Conservation (phyloP, 2,329 filamentous ascomycete genomes). For the Diaporthe vaccinii region DNA sequence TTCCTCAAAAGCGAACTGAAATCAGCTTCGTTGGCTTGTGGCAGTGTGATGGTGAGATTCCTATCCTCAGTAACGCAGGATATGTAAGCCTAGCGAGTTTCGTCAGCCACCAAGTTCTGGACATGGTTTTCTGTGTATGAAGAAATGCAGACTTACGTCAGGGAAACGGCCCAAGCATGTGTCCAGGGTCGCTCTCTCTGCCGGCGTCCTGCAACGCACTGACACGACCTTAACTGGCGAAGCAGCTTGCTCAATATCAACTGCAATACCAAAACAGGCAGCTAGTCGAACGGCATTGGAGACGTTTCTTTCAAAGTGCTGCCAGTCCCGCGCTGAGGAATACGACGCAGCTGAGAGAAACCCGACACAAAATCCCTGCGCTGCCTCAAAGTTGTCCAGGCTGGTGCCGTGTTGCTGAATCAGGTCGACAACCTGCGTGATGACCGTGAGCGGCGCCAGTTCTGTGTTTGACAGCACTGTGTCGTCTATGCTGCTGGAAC, state of each 20-base stretch:
- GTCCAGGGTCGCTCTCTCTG: conserved; percentile 32
- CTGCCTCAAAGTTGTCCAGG: conserved; percentile 15
- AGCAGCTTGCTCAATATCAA: conserved; percentile 33
- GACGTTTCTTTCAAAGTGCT: conserved; percentile 29
- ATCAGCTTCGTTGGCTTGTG: conserved; percentile 3
- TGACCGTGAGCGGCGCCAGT: conserved; percentile 14
- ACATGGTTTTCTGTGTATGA: background rate
- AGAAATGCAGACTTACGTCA: conserved; percentile 29
- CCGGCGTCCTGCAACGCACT: conserved; percentile 30
- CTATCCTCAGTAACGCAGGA: conserved; percentile 37
- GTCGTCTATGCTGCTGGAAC: background rate
- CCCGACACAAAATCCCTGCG: conserved; percentile 41
- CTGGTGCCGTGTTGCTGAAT: conserved; percentile 11
- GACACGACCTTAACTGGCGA: conserved; percentile 17
- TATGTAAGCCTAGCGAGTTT: conserved; percentile 36
- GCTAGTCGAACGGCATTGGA: conserved; percentile 31
- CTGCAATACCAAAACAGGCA: conserved; percentile 35
- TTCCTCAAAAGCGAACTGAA: conserved; percentile 16
- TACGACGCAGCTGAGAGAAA: conserved; percentile 37
- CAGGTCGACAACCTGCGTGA: conserved; percentile 27
- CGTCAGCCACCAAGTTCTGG: background rate
- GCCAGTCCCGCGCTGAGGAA: conserved; percentile 9
- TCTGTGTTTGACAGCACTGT: conserved; percentile 3
- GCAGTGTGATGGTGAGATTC: conserved; percentile 34
- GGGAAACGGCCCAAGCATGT: conserved; percentile 19